These are phyloP conservation scores for Meyerozyma athensensis DNA, from an alignment of 1,139 yeast genomes.

Conservation along the genomic window DNA sequence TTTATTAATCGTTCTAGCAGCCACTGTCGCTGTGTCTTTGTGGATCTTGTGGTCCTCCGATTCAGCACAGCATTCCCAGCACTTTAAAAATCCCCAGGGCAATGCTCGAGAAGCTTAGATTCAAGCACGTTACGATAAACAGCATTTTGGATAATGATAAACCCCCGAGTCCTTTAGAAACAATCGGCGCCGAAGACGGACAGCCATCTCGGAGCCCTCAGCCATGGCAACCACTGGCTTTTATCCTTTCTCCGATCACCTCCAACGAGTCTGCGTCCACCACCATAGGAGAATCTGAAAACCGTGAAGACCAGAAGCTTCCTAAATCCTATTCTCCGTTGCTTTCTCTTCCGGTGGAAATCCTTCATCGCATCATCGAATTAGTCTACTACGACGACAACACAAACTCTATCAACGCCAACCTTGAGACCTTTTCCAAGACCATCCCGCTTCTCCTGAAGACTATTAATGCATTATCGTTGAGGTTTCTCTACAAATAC, in stretches of 20 bases:
- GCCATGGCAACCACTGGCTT: slow-evolving; percentile 17
- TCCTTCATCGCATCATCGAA: slow-evolving; percentile 40
- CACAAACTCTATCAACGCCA: slow-evolving; percentile 36
- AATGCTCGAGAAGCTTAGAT: background rate
- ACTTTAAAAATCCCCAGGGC: background rate
- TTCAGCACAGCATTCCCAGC: background rate
- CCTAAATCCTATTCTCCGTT: slow-evolving; percentile 19
- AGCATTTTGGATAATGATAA: slow-evolving; percentile 1
- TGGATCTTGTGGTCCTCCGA: no score
- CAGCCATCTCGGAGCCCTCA: background rate
- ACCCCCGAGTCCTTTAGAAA: background rate
- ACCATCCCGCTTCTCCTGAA: slow-evolving; percentile 36
- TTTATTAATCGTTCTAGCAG: no score
- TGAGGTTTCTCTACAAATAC: slow-evolving; percentile 54
- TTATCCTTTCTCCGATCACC: slow-evolving; percentile 33
- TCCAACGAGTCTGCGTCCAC: slow-evolving; percentile 26
- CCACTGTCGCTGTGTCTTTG: no score
- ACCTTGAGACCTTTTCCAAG: slow-evolving; percentile 39
- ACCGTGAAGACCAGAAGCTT: background rate
- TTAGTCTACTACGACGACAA: slow-evolving; percentile 40
- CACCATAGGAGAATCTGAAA: slow-evolving; percentile 7
- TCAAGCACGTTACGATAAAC: slow-evolving; percentile 2
- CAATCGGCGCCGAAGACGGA: background rate
- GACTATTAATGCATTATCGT: slow-evolving; percentile 27
- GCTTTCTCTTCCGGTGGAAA: slow-evolving; percentile 39